Base-by-base conservation (phyloP, 441 rosid genomes). In the Aleurites moluccanus region DNA sequence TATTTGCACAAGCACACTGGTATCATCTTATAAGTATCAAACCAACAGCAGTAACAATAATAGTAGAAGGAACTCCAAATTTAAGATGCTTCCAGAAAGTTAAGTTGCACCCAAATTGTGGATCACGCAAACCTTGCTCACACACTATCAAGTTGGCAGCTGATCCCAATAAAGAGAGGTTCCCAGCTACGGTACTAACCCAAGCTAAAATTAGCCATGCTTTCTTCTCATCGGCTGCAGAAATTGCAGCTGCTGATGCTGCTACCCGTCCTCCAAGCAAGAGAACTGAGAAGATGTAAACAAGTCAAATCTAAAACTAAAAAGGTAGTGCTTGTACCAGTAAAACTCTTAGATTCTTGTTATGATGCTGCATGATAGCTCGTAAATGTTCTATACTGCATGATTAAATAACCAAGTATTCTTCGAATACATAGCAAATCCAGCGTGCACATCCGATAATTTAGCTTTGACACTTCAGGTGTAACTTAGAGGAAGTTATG, bases 71-170 rank as follows among this genome's bases (percentile, higher is more conserved):
- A 44, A 88, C 73, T 56, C 98, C 95, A 33, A 89, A 89, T 73
- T 87, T 88, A 20, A 94, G 75, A 75, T 94, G 97, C 53, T 79
- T 89, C 84, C 87, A 89, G 75, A 92, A 92, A 28, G 93, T 80
- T 15, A 91, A 80, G 10, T 80, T 85, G 87, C 87, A 89, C 0
- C 87, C 89, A 16, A 87, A 73, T 28, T 77, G 73, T 13, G 86
- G 87, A 64, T 90, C 84, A 10, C 89, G 79, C 15, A 85, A 83
- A 74, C 97, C 97, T 86, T 91, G 96, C 77, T 94, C 99, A 21
- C 99, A 89, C 44, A 92, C 94, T 53, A 92, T 92, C 87, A 92
- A 77, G 81, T 92, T 94, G 7, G 97, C 97, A 0, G 97, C 94
- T 25, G 94, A 91, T 4, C 96, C 97, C 28, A 90, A 57, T 35